Conservation (phyloP, 176 grass and related monocot genomes). For the Cenchrus purpureus region DNA sequence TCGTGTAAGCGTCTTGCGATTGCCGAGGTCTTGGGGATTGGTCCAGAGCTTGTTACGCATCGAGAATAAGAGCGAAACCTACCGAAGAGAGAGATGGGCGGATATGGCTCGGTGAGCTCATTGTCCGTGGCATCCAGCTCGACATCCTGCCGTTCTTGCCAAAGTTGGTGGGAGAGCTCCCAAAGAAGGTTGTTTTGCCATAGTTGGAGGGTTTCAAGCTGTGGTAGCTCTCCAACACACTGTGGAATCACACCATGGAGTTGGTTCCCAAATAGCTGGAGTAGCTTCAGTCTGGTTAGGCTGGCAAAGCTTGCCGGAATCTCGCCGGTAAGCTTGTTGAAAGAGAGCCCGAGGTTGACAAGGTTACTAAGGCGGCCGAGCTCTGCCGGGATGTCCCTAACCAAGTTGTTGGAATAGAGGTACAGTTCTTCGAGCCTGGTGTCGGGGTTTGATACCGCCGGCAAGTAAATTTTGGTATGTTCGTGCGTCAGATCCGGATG, state of each 20-base stretch:
- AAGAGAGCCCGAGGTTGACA: conserved; percentile 59
- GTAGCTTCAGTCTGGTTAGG: conserved; percentile 40
- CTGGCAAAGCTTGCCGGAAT: conserved; percentile 50
- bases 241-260: conserved; percentile 60
- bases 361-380: conserved; percentile 52
- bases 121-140: conserved; percentile 60
- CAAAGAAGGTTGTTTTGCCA: conserved; percentile 88
- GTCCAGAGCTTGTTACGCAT: conserved; percentile 53
- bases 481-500: no score
- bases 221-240: conserved; percentile 46
- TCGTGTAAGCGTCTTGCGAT: conserved; percentile 55
- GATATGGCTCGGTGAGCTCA: conserved; percentile 59
- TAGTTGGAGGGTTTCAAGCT: conserved; percentile 61
- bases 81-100: conserved; percentile 55
- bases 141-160: conserved; percentile 57
- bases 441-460: no score
- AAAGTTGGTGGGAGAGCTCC: conserved; percentile 38
- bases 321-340: conserved; percentile 71
- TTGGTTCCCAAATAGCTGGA: conserved; percentile 61
- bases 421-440: conserved; percentile 25
- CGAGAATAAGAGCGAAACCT: conserved; percentile 58
- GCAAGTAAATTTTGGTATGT: no score
- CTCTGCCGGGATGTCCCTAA: conserved; percentile 44
- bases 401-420: conserved; percentile 39
- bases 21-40: conserved; percentile 56